A percentile compares a stretch with the other conserved stretches of the same genome.
These are phyloP conservation scores for Crithidia fasciculata DNA, from an alignment of 208 protist genomes.

Conservation along the genomic window DNA sequence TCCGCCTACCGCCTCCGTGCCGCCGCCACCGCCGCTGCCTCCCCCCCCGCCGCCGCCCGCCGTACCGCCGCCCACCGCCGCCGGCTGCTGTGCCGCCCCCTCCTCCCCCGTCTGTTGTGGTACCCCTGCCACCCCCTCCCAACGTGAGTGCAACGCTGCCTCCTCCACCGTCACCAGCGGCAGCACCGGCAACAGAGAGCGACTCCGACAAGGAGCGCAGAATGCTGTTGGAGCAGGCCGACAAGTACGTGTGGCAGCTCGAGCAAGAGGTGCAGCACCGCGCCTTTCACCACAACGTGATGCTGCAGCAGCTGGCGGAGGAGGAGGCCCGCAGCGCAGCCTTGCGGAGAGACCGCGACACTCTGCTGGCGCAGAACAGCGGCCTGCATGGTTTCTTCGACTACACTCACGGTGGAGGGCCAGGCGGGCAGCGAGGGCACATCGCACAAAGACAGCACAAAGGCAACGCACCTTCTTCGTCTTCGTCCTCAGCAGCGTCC, in stretches of 20 bases:
- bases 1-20: neutral
- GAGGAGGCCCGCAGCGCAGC: constrained; percentile 41
- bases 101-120: neutral
- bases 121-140: constrained; percentile 12
- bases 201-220: constrained; percentile 31
- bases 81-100: constrained; percentile 16
- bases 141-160: neutral
- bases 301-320: constrained; percentile 54
- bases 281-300: constrained; percentile 44
- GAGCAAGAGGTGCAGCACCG: constrained; percentile 68
- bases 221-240: constrained; percentile 56
- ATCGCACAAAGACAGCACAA: too few relatives aligned
- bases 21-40: constrained; percentile 2
- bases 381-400: constrained; percentile 37
- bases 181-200: constrained; percentile 7
- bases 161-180: neutral
- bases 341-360: constrained; percentile 59
- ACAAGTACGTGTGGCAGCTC: constrained; percentile 55
- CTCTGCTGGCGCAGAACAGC: constrained; percentile 47
- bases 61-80: neutral
- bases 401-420: constrained; percentile 11
- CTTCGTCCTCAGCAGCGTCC: neutral
- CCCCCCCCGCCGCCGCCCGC: neutral
- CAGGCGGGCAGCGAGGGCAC: too few relatives aligned
- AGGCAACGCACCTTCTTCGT: neutral